Conservation (phyloP, 1,284 basidiomycete species). For the Butyriboletus appendiculatus region DNA sequence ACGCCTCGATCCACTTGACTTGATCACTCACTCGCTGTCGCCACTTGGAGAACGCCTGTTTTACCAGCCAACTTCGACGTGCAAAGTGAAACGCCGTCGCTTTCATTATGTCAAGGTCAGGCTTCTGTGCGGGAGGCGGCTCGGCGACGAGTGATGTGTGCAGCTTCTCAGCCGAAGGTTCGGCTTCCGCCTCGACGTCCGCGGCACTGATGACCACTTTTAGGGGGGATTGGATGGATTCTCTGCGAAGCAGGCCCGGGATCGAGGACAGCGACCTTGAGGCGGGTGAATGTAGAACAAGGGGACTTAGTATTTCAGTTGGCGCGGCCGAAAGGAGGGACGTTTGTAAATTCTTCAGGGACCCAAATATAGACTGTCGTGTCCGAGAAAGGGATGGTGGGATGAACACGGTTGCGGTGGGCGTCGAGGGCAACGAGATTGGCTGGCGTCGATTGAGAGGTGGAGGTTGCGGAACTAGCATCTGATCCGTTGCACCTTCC, state of each 20-base stretch:
- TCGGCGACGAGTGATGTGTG: not conserved
- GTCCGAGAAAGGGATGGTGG: slow-evolving; percentile 12
- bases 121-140: slow-evolving; percentile 13
- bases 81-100: slow-evolving; percentile 42
- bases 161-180: slow-evolving; percentile 3
- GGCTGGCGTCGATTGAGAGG: slow-evolving; percentile 29
- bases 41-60: slow-evolving; percentile 39
- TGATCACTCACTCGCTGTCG: slow-evolving; percentile 41
- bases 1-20: slow-evolving; percentile 59
- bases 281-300: slow-evolving; percentile 42
- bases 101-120: slow-evolving; percentile 25
- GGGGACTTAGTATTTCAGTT: slow-evolving; percentile 50
- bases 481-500: slow-evolving; percentile 14
- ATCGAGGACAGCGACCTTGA: slow-evolving; percentile 21
- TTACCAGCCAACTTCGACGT: slow-evolving; percentile 33
- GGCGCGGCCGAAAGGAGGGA: slow-evolving; percentile 27
- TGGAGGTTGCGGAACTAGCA: slow-evolving; percentile 24
- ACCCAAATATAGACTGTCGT: slow-evolving; percentile 23
- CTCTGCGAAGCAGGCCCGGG: slow-evolving; percentile 21
- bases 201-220: slow-evolving; percentile 18
- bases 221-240: slow-evolving; percentile 31
- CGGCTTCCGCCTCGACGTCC: slow-evolving; percentile 9
- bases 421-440: slow-evolving; percentile 34
- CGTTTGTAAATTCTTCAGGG: slow-evolving; percentile 38
- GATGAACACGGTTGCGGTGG: slow-evolving; percentile 26